These are phyloP conservation scores for Macrocystidia cucumis DNA, from an alignment of 1,284 basidiomycete genomes.

Conservation along the genomic window DNA sequence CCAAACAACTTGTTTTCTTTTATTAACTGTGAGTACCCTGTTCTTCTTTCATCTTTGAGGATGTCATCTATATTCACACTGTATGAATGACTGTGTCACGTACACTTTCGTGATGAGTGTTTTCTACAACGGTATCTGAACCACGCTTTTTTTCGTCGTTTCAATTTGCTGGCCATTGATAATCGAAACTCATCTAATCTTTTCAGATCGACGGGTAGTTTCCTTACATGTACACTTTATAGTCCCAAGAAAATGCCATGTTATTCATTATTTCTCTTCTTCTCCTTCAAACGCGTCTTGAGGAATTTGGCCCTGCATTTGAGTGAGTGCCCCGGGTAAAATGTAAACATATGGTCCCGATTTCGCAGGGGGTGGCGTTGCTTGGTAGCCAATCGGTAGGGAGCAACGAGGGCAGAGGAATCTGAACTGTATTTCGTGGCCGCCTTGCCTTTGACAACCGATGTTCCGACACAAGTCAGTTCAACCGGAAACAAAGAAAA, in stretches of 20 bases:
- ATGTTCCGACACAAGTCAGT: constrained; percentile 4
- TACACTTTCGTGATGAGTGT: constrained; percentile 23
- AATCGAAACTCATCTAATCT: constrained; percentile 3
- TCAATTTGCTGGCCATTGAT: constrained; percentile 6
- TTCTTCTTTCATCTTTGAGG: constrained; percentile 11
- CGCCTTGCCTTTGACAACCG: constrained; percentile 35
- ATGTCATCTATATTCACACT: constrained; percentile 38
- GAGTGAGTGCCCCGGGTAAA: constrained; percentile 65
- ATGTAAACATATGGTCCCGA: constrained; percentile 69
- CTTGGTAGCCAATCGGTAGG: constrained; percentile 68
- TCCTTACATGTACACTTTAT: constrained; percentile 5
- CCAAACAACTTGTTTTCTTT: background rate
- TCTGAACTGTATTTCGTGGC: constrained; percentile 69
- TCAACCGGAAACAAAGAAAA: constrained; percentile 4
- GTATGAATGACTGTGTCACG: constrained; percentile 30
- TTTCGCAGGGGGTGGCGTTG: constrained; percentile 62
- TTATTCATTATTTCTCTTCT: constrained; percentile 13
- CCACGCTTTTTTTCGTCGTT: constrained; percentile 13
- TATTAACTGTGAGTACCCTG: constrained; percentile 7
- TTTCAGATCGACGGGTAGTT: constrained; percentile 1
- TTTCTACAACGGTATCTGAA: constrained; percentile 63
- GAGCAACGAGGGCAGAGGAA: constrained; percentile 72
- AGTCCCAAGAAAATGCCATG: constrained; percentile 4
- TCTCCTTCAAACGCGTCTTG: constrained; percentile 68
- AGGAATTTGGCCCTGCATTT: constrained; percentile 72